phyloP scores from a whole-genome alignment of 2,329 filamentous ascomycete species.

The Trichocomaceae sp. region DNA sequence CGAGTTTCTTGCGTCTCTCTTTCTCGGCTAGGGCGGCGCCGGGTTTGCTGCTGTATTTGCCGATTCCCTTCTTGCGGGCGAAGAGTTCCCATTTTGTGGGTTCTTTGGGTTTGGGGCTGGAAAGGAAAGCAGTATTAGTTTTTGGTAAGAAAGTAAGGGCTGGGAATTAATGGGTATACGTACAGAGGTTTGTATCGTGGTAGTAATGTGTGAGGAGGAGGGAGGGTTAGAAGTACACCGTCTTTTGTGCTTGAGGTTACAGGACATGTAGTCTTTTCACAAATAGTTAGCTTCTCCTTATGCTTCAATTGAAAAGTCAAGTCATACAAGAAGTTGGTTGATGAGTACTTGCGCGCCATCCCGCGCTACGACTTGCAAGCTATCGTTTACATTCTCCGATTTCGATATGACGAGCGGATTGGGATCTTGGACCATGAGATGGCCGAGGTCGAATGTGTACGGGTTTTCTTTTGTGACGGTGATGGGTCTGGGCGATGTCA shows the following conservation, averaged over 20 bases:
- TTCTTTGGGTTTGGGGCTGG: slow-evolving; percentile 61
- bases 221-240: slow-evolving; percentile 74
- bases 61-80: slow-evolving; percentile 91
- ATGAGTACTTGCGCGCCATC: slow-evolving; percentile 87
- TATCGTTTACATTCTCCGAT: slow-evolving; percentile 51
- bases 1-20: slow-evolving; percentile 59
- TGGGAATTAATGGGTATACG: not conserved
- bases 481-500: slow-evolving; percentile 40
- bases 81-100: slow-evolving; percentile 95
- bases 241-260: slow-evolving; percentile 58
- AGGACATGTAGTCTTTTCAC: slow-evolving; percentile 61
- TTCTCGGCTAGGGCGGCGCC: slow-evolving; percentile 57
- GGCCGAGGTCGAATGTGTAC: slow-evolving; percentile 85
- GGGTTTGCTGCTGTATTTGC: slow-evolving; percentile 65
- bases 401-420: slow-evolving; percentile 65
- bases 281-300: not conserved
- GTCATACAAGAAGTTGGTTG: slow-evolving; percentile 71
- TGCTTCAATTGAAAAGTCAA: not conserved
- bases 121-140: not conserved
- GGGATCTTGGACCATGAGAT: slow-evolving; percentile 77
- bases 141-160: not conserved
- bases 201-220: slow-evolving; percentile 60
- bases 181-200: slow-evolving; percentile 83
- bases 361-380: slow-evolving; percentile 67
- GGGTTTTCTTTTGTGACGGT: slow-evolving; percentile 75